phyloP scores from a whole-genome alignment of 345 rosid genomes.

The Lumnitzera racemosa region DNA sequence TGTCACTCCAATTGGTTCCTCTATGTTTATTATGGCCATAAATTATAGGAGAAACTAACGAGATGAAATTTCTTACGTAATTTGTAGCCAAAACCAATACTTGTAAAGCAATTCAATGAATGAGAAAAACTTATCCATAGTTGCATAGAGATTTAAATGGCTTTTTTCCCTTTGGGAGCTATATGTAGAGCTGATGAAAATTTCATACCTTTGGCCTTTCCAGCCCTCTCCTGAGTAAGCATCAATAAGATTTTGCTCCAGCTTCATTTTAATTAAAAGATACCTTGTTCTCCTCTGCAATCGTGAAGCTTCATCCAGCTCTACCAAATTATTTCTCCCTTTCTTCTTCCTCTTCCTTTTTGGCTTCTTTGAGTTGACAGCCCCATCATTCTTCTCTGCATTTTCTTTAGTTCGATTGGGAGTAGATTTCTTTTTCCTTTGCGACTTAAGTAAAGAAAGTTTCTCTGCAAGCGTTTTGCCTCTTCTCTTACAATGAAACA shows the following conservation, averaged over 20 bases:
- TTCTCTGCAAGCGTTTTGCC: constrained; percentile 22
- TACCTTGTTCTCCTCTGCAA: constrained; percentile 90
- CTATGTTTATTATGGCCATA: too few species aligned
- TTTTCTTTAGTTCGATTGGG: neutral
- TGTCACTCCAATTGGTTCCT: too few species aligned
- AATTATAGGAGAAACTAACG: too few species aligned
- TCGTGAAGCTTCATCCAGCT: constrained; percentile 64
- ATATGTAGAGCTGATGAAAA: neutral
- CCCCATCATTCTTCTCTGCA: constrained; percentile 18
- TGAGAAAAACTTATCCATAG: too few species aligned
- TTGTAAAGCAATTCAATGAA: too few species aligned
- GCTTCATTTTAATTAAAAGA: constrained; percentile 82
- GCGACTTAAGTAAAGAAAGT: constrained; percentile 11
- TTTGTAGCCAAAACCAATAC: too few species aligned
- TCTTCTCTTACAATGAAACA: constrained; percentile 13
- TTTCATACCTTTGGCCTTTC: constrained; percentile 93
- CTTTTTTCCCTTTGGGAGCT: too few species aligned
- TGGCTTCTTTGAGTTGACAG: constrained; percentile 23
- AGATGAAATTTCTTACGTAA: too few species aligned
- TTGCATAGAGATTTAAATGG: too few species aligned
- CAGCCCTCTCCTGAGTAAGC: constrained; percentile 96
- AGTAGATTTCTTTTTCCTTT: neutral
- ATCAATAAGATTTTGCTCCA: constrained; percentile 96
- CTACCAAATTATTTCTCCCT: constrained; percentile 36
- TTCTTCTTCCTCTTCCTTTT: constrained; percentile 48